These are phyloP conservation scores for Penicillium odoratum DNA, from an alignment of 495 filamentous ascomycete genomes.

Conservation along the genomic window DNA sequence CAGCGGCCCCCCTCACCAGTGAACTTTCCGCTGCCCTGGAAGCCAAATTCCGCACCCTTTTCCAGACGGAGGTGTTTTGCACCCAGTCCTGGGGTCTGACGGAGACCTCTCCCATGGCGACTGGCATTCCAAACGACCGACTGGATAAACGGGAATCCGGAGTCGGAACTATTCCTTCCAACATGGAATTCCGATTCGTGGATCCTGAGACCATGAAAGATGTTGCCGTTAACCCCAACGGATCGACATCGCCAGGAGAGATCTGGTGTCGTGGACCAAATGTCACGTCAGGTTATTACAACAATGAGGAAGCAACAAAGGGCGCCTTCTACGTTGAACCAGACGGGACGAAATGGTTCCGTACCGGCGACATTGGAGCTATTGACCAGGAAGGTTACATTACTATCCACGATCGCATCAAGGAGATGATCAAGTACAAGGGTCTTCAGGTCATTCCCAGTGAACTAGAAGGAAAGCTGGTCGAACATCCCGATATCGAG, in stretches of 20 bases:
- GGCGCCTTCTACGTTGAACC: slow-evolving; percentile 53
- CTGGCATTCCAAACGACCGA: slow-evolving; percentile 47
- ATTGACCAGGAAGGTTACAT: slow-evolving; percentile 54
- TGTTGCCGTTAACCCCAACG: slow-evolving; percentile 42
- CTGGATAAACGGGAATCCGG: slow-evolving; percentile 56
- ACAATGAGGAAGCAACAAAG: slow-evolving; percentile 61
- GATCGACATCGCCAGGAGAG: slow-evolving; percentile 55
- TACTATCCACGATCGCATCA: slow-evolving; percentile 68
- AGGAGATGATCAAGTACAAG: slow-evolving; percentile 79
- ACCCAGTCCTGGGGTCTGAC: slow-evolving; percentile 80
- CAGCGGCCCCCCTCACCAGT: slow-evolving; percentile 73
- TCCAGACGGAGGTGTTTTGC: slow-evolving; percentile 57
- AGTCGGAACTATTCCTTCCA: slow-evolving; percentile 58
- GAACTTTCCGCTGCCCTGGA: slow-evolving; percentile 65
- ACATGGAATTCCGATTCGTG: slow-evolving; percentile 60
- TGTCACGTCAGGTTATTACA: slow-evolving; percentile 66
- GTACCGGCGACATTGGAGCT: slow-evolving; percentile 57
- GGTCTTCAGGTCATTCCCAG: slow-evolving; percentile 79
- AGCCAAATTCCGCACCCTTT: slow-evolving; percentile 43
- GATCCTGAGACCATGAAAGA: slow-evolving; percentile 40
- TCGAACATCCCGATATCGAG: slow-evolving; percentile 63
- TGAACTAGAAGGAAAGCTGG: slow-evolving; percentile 69
- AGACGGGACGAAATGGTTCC: slow-evolving; percentile 55
- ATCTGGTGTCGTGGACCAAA: slow-evolving; percentile 57
- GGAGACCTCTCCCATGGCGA: slow-evolving; percentile 51